Evolutionary conservation across 225 moss, liverwort and hornwort genomes (phyloP).

Genomic region (Neckera pumila): DNA sequence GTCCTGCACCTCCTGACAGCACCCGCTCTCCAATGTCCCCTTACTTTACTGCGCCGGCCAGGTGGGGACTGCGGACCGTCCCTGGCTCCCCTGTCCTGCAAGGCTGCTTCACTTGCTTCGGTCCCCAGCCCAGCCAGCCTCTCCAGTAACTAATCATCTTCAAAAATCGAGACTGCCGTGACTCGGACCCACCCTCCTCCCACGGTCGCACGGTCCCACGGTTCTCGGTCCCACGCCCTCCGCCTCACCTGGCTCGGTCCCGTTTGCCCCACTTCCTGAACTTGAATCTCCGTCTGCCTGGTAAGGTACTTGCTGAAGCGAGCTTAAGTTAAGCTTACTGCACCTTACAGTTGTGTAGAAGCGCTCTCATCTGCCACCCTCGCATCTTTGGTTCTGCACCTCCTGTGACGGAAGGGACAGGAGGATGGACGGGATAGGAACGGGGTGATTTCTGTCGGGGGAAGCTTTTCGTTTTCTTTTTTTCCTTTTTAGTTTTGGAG

Average conservation of each 20-base stretch:
- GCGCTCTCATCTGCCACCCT: background rate
- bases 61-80: background rate
- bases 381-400: background rate
- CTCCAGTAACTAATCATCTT: background rate
- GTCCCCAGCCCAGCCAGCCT: background rate
- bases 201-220: background rate
- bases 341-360: background rate
- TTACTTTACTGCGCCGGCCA: conserved; percentile 1
- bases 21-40: background rate
- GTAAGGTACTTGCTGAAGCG: background rate
- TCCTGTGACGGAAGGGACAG: background rate
- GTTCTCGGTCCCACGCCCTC: background rate
- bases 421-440: background rate
- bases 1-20: background rate
- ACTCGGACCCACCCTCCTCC: background rate
- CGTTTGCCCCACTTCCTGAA: background rate
- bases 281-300: background rate
- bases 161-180: background rate
- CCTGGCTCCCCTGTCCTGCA: background rate
- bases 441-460: background rate
- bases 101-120: background rate
- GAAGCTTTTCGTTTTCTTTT: too few species aligned
- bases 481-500: background rate
- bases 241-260: background rate
- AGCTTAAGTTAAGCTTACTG: background rate